A percentile compares a stretch with the other conserved stretches of the same genome.
Evolutionary conservation across 2,329 filamentous ascomycete species (phyloP).

Genomic region (Pseudonectria buxi): DNA sequence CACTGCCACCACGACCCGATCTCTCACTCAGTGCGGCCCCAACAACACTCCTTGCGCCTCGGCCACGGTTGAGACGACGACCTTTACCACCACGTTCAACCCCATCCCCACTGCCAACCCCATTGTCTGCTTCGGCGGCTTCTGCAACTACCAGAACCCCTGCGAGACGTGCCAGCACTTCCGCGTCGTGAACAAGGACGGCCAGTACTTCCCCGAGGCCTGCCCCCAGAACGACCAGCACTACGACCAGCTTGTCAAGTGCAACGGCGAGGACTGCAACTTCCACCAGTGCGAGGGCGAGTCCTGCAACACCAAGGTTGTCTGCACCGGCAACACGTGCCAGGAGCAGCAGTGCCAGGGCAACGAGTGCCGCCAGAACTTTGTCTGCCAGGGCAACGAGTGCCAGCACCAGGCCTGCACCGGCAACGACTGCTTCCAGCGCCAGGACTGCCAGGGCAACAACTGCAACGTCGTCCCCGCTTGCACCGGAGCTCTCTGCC

Average conservation of each 20-base stretch:
- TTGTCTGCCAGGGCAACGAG: slow-evolving; percentile 26
- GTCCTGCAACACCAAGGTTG: slow-evolving; percentile 20
- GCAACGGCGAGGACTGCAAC: slow-evolving; percentile 20
- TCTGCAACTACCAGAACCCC: slow-evolving; percentile 21
- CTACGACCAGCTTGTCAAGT: slow-evolving; percentile 26
- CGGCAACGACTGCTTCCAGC: slow-evolving; percentile 25
- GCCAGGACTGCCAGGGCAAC: slow-evolving; percentile 26
- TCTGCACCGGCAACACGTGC: slow-evolving; percentile 24
- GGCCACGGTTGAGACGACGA: slow-evolving; percentile 20
- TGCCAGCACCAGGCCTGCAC: slow-evolving; percentile 24
- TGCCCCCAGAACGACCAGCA: slow-evolving; percentile 21
- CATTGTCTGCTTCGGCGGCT: slow-evolving; percentile 26
- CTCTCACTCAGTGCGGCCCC: slow-evolving; percentile 21
- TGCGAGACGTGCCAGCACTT: slow-evolving; percentile 21
- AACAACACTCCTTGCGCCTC: slow-evolving; percentile 19
- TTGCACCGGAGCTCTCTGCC: slow-evolving; percentile 13
- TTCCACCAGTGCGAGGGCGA: slow-evolving; percentile 24
- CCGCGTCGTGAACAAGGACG: slow-evolving; percentile 29
- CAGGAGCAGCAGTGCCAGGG: slow-evolving; percentile 18
- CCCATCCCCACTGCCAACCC: slow-evolving; percentile 14
- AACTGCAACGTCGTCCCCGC: slow-evolving; percentile 20
- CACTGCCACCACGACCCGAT: slow-evolving; percentile 5
- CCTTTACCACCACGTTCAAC: slow-evolving; percentile 15
- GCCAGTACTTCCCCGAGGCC: slow-evolving; percentile 24
- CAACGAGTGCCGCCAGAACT: slow-evolving; percentile 24